Conservation (phyloP, 2,329 filamentous ascomycete genomes). For the Nigrospora sphaerica region DNA sequence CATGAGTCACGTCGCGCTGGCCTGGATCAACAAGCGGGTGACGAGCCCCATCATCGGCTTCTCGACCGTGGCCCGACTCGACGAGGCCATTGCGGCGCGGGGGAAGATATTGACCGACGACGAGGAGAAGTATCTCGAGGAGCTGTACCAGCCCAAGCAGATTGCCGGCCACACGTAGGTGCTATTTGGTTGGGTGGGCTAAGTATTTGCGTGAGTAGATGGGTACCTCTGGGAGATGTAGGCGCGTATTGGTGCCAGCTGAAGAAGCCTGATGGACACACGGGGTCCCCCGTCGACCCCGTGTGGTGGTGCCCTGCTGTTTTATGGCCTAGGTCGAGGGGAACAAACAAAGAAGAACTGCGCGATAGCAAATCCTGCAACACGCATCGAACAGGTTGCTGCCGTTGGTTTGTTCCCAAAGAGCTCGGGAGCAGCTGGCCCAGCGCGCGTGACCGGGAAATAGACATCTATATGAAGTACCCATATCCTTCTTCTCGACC, state of each 20-base stretch:
- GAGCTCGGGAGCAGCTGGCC: no score
- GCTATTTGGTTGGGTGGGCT: not conserved
- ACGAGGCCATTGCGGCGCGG: constrained; percentile 46
- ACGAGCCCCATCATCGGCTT: constrained; percentile 56
- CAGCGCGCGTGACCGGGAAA: no score
- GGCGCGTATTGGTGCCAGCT: constrained; percentile 22
- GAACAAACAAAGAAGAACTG: no score
- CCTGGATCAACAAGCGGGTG: constrained; percentile 51
- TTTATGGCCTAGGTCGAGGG: no score
- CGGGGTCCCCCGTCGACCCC: constrained; percentile 62
- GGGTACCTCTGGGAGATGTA: no score
- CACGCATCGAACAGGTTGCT: no score
- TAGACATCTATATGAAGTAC: no score
- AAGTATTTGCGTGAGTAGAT: not conserved
- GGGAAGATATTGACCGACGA: constrained; percentile 45
- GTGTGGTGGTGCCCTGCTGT: constrained; percentile 39
- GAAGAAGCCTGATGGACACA: constrained; percentile 52
- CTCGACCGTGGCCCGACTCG: constrained; percentile 49
- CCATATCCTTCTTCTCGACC: no score
- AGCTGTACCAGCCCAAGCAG: constrained; percentile 49
- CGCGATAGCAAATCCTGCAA: no score
- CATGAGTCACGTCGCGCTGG: constrained; percentile 58
- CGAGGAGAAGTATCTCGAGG: constrained; percentile 55
- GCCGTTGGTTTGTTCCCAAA: no score
- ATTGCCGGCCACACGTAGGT: constrained; percentile 25